A percentile compares a stretch with the other conserved stretches of the same genome.
These are phyloP conservation scores for Nemophila menziesii DNA, from an alignment of 257 asterid genomes.

Conservation along the genomic window DNA sequence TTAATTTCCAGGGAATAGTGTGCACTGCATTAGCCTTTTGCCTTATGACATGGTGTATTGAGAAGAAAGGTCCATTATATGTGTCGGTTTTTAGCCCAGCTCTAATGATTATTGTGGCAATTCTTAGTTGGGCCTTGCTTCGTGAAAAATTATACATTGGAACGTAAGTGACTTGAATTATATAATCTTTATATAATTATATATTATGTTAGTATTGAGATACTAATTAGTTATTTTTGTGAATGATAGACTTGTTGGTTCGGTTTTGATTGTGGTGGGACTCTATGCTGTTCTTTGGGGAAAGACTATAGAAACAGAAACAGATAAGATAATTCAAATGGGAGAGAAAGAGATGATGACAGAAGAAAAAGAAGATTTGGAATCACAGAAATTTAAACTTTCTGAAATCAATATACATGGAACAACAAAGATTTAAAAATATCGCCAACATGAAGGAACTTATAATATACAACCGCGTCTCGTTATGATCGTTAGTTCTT, in stretches of 20 bases:
- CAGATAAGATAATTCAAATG: constrained; percentile 4
- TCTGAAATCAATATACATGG: neutral
- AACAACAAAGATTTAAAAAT: too few species aligned
- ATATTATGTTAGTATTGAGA: neutral
- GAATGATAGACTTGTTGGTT: constrained; percentile 40
- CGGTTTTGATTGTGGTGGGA: constrained; percentile 55
- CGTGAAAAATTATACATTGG: constrained; percentile 27
- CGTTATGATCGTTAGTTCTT: too few species aligned
- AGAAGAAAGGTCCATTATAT: constrained; percentile 68
- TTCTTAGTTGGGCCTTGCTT: constrained; percentile 77
- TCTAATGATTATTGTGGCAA: constrained; percentile 70
- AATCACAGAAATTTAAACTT: constrained; percentile 7
- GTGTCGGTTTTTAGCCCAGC: constrained; percentile 83
- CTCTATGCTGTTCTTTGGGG: constrained; percentile 79
- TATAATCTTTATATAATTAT: neutral
- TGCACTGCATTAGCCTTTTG: constrained; percentile 72
- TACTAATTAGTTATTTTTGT: neutral
- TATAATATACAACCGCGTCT: too few species aligned
- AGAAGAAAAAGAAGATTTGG: constrained; percentile 1
- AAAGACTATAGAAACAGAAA: constrained; percentile 42
- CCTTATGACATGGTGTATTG: constrained; percentile 66
- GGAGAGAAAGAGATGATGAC: constrained; percentile 1
- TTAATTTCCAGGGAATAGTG: constrained; percentile 41
- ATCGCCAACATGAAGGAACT: too few species aligned
- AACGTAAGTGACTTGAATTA: constrained; percentile 11